Evolutionary conservation across 352 stramenopile genomes (phyloP), one percentile per base, ranked within the genome.

Genomic region (Pythium chondricola): DNA sequence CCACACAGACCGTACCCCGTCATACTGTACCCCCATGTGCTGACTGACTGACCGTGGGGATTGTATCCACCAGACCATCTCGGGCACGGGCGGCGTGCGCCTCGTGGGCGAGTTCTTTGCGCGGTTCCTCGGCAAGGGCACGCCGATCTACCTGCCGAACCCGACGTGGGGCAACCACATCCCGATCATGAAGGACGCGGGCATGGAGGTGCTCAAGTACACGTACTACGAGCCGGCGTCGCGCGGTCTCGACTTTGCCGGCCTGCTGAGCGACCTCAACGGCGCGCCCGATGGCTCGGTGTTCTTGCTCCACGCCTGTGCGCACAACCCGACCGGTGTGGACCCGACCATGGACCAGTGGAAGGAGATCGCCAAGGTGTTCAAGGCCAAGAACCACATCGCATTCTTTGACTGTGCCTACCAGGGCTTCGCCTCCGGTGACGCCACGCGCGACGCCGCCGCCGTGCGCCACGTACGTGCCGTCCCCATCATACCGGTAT

Each of bases 321-420:
- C 97, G 17, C 97, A 99, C 86, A 99, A 99, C 75, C 97, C 97
- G 26, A 99, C 96, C 26, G 97, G 87, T 49, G 96, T 98, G 43
- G 97, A 99, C 80, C 97, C 97, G 30, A 97, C 91, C 7, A 67
- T 93, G 27, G 93, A 99, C 35, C 95, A 99, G 84, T 99, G 97
- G 97, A 80, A 92, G 58, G 65, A 99, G 73, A 97, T 99, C 43
- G 95, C 90, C 27, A 68, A 95, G 4, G 68, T 95, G 22, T 88
- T 98, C 49, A 98, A 98, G 76, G 83, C 88, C 52, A 97, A 97
- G 68, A 88, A 97, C 38, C 90, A 99, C 61, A 67, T 98, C 39
- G 76, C 95, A 13, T 99, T 99, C 85, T 99, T 99, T 69, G 97
- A 99, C 77, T 98, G 89, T 67, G 97, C 97, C 9, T 99, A 99